Percentiles rank a stretch among this genome's conserved stretches.
phyloP scores from a whole-genome alignment of 257 asterid genomes.

The Plantago ovata region DNA sequence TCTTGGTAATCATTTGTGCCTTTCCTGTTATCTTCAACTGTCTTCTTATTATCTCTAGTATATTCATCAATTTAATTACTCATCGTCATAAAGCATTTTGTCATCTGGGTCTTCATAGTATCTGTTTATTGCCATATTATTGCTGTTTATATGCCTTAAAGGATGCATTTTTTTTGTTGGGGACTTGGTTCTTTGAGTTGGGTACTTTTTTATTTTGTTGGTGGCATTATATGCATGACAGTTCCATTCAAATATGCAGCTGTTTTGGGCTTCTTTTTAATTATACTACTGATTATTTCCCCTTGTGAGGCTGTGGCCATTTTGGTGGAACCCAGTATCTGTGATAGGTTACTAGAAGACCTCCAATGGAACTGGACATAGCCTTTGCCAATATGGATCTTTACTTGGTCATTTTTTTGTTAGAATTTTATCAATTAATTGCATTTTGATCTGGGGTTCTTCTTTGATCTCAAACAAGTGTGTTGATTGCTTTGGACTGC shows the following conservation, averaged over 20 bases:
- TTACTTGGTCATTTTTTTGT: no score
- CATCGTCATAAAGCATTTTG: not conserved
- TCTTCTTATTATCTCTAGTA: not conserved
- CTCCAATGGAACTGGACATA: not conserved
- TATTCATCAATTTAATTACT: not conserved
- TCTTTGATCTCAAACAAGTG: no score
- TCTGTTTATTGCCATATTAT: not conserved
- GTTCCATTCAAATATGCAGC: slow-evolving; percentile 11
- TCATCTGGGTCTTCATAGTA: not conserved
- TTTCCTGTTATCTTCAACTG: not conserved
- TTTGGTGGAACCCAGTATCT: not conserved
- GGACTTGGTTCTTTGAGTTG: not conserved
- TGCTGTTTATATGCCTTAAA: not conserved
- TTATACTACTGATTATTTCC: not conserved
- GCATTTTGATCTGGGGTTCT: no score
- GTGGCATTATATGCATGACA: not conserved
- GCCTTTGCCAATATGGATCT: no score
- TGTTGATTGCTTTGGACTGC: no score
- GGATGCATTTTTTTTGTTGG: not conserved
- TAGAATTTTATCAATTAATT: no score
- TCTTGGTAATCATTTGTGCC: slow-evolving; percentile 12
- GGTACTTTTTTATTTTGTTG: not conserved
- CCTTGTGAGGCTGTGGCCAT: slow-evolving; percentile 3
- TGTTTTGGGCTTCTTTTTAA: slow-evolving; percentile 3
- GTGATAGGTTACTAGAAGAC: no score